A percentile compares a stretch with the other conserved stretches of the same genome.
phyloP scores from a whole-genome alignment of 208 protist species.

The Leishmania mexicana region DNA sequence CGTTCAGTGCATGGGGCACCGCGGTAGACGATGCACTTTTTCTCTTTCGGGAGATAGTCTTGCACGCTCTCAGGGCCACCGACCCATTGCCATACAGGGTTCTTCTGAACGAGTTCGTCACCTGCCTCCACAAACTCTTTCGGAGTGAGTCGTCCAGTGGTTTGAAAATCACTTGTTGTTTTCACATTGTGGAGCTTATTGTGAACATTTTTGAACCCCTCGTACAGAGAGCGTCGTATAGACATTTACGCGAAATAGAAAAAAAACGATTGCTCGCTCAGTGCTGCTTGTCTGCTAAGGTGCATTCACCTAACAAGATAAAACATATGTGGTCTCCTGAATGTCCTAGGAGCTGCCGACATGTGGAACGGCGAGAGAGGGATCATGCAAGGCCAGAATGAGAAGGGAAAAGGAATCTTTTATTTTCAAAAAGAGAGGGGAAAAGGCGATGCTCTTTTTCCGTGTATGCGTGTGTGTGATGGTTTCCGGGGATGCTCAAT shows the following conservation, averaged over 20 bases:
- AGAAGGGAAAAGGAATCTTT: not conserved
- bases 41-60: slow-evolving; percentile 93
- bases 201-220: slow-evolving; percentile 62
- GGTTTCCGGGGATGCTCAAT: not conserved
- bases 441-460: not conserved
- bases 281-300: not conserved
- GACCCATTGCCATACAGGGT: slow-evolving; percentile 96
- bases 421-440: too few species aligned
- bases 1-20: slow-evolving; percentile 58
- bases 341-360: not conserved
- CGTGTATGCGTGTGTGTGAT: too few species aligned
- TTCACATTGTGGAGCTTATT: slow-evolving; percentile 58
- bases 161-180: slow-evolving; percentile 53
- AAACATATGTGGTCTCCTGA: not conserved
- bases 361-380: not conserved
- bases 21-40: slow-evolving; percentile 95
- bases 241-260: slow-evolving; percentile 12
- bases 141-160: slow-evolving; percentile 65
- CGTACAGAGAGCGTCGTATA: slow-evolving; percentile 49
- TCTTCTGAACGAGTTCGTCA: slow-evolving; percentile 95
- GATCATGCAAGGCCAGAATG: not conserved
- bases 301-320: not conserved
- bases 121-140: slow-evolving; percentile 95
- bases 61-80: slow-evolving; percentile 72
- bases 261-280: not conserved